Evolutionary conservation across 805 yeast species (phyloP).

Genomic region (Pichia cabralensis): DNA sequence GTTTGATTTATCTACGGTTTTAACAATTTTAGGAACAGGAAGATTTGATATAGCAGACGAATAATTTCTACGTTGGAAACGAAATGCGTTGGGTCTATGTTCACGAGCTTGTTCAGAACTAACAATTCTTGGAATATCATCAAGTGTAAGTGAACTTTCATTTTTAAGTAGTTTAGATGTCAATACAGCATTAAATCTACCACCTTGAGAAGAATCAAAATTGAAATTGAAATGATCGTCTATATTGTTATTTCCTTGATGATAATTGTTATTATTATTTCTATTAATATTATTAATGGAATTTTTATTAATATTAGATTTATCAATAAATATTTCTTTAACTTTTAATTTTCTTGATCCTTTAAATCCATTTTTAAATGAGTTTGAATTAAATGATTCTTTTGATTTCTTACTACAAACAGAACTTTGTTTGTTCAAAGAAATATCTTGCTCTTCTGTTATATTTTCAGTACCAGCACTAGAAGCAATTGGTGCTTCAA

Average conservation of each 20-base stretch:
- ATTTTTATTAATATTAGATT: constrained; percentile 6
- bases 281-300: constrained; percentile 20
- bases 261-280: neutral
- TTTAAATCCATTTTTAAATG: constrained; percentile 17
- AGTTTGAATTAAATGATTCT: too few relatives aligned
- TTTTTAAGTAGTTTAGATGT: constrained; percentile 64
- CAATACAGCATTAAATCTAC: constrained; percentile 28
- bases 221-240: too few relatives aligned
- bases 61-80: constrained; percentile 48
- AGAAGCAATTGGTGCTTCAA: constrained; percentile 51
- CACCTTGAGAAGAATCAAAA: neutral
- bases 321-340: constrained; percentile 18
- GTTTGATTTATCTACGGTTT: constrained; percentile 11
- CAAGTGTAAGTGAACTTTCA: constrained; percentile 81
- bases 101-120: constrained; percentile 96
- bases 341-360: constrained; percentile 23
- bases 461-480: constrained; percentile 21
- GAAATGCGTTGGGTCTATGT: constrained; percentile 84
- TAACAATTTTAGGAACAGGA: constrained; percentile 25
- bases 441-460: neutral
- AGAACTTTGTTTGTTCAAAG: neutral
- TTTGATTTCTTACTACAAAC: constrained; percentile 11
- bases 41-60: constrained; percentile 27
- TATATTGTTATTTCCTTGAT: too few relatives aligned
- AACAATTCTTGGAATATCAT: constrained; percentile 93